A percentile compares a stretch with the other conserved stretches of the same genome.
These are phyloP conservation scores for Fusarium continuum DNA, from an alignment of 2,329 filamentous ascomycete genomes.

Conservation along the genomic window DNA sequence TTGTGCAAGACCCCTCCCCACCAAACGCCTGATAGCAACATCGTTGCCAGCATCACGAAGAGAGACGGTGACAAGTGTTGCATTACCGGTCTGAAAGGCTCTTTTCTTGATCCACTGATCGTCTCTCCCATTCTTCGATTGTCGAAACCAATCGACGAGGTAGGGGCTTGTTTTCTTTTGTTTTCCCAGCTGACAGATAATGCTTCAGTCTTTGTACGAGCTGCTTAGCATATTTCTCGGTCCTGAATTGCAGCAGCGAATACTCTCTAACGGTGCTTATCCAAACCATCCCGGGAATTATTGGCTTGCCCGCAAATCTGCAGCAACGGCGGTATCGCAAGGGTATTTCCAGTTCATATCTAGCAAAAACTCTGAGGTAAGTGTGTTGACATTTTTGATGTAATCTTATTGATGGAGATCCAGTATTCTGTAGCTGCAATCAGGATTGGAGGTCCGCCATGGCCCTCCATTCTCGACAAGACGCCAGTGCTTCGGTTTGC, in stretches of 20 bases:
- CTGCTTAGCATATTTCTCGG: accelerated
- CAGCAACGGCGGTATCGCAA: neutral
- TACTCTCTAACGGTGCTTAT: neutral
- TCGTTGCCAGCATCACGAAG: neutral
- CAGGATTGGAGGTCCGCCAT: neutral
- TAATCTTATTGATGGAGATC: neutral
- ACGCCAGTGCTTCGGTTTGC: accelerated
- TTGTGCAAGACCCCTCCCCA: no score
- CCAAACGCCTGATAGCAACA: accelerated
- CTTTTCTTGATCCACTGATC: neutral
- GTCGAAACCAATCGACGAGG: neutral
- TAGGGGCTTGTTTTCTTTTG: neutral
- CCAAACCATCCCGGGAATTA: neutral
- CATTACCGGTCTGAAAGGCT: neutral
- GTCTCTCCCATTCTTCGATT: neutral
- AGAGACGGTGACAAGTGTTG: neutral
- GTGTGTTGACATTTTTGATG: neutral
- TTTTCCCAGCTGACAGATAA: accelerated
- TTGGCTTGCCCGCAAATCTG: neutral
- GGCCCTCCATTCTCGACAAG: neutral
- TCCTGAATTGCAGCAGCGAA: neutral
- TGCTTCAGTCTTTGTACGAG: neutral
- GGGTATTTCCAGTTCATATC: neutral
- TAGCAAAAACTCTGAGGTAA: neutral
- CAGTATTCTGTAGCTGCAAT: neutral